Percentiles rank a stretch among this genome's conserved stretches.
Evolutionary conservation across 2,329 filamentous ascomycete species (phyloP).

Genomic region (Herpotrichia juniperi): DNA sequence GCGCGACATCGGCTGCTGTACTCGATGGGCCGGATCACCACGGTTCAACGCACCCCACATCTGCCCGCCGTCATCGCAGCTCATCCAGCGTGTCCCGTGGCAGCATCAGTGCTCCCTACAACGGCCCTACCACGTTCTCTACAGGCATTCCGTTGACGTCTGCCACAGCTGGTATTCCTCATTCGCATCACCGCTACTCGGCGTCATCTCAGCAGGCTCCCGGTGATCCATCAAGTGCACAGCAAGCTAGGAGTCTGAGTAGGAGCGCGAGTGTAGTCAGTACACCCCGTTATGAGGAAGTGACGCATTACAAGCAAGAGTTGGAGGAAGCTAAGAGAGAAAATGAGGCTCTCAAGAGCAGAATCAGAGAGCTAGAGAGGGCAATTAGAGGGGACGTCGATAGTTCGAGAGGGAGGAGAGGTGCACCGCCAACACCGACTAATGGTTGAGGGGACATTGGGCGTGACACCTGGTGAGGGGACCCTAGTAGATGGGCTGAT

Average conservation of each 20-base stretch:
- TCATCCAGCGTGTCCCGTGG: slow-evolving; percentile 58
- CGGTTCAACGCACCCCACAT: slow-evolving; percentile 56
- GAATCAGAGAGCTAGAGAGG: slow-evolving; percentile 55
- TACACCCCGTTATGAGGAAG: slow-evolving; percentile 50
- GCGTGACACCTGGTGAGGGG: not conserved
- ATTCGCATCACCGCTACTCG: slow-evolving; percentile 38
- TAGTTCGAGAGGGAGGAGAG: slow-evolving; percentile 39
- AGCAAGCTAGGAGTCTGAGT: slow-evolving; percentile 34
- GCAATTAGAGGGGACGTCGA: slow-evolving; percentile 38
- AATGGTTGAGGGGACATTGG: slow-evolving; percentile 3
- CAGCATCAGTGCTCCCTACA: slow-evolving; percentile 19
- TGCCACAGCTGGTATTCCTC: slow-evolving; percentile 29
- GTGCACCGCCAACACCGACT: slow-evolving; percentile 23
- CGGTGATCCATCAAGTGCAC: slow-evolving; percentile 27
- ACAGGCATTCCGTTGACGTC: slow-evolving; percentile 25
- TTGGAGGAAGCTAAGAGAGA: slow-evolving; percentile 57
- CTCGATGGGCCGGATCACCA: slow-evolving; percentile 43
- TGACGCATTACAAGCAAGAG: slow-evolving; percentile 51
- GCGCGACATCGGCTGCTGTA: slow-evolving; percentile 60
- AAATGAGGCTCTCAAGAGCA: slow-evolving; percentile 54
- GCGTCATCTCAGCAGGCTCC: slow-evolving; percentile 36
- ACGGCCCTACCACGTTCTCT: slow-evolving; percentile 7
- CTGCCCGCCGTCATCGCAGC: slow-evolving; percentile 62
- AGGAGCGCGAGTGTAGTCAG: slow-evolving; percentile 43
- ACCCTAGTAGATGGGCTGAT: slow-evolving; percentile 7